phyloP scores from a whole-genome alignment of 129 eudicot genomes.

The Lonicera japonica region DNA sequence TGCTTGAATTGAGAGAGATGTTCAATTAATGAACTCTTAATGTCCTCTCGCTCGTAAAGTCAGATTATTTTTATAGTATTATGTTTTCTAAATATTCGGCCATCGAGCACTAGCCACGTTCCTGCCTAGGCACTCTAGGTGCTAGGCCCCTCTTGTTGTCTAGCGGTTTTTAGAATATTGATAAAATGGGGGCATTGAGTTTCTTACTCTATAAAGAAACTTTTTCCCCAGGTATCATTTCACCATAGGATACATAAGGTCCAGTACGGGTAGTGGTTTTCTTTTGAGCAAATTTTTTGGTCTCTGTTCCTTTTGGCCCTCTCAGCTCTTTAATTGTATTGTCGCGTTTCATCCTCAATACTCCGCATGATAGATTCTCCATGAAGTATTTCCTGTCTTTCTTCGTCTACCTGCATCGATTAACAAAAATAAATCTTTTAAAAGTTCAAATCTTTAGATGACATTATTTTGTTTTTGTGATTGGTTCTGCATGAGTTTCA shows the following conservation, averaged over 20 bases:
- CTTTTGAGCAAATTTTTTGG: conserved; percentile 8
- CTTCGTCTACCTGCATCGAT: conserved; percentile 57
- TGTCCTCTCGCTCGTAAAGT: too few species aligned
- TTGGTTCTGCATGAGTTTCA: too few species aligned
- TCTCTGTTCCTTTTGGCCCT: conserved; percentile 39
- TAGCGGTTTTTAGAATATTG: neutral
- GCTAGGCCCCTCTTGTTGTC: too few species aligned
- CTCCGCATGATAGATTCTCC: conserved; percentile 57
- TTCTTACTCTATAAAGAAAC: conserved; percentile 36
- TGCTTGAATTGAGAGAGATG: too few species aligned
- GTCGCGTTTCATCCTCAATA: conserved; percentile 52
- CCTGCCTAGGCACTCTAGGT: too few species aligned
- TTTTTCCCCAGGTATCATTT: conserved; percentile 57
- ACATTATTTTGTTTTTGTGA: neutral
- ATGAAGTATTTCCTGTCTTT: conserved; percentile 60
- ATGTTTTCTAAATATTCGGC: too few species aligned
- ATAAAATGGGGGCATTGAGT: neutral
- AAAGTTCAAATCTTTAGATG: neutral
- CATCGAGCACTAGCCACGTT: too few species aligned
- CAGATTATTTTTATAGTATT: too few species aligned
- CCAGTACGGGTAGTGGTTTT: conserved; percentile 25
- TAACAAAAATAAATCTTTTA: neutral
- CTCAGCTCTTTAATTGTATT: conserved; percentile 43
- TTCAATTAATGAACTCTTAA: too few species aligned
- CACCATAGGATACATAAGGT: conserved; percentile 42